Evolutionary conservation across 2,329 filamentous ascomycete species (phyloP).

Genomic region (Neofusicoccum sp.): DNA sequence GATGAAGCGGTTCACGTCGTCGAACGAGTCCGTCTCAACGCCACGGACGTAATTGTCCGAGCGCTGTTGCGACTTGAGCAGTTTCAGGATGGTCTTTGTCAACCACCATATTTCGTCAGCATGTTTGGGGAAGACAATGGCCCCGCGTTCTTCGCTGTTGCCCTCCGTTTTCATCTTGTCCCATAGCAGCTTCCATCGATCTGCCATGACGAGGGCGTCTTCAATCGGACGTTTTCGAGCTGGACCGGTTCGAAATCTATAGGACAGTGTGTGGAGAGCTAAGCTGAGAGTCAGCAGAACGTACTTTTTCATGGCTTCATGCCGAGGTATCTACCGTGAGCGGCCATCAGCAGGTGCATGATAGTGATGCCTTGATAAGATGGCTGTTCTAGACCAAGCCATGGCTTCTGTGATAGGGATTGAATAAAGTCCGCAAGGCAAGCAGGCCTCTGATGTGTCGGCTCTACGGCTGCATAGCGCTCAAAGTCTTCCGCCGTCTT

Average conservation of each 20-base stretch:
- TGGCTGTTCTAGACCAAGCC: too few relatives aligned
- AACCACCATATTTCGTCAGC: not conserved
- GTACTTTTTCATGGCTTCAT: not conserved
- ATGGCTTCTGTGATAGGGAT: not conserved
- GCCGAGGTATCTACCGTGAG: not conserved
- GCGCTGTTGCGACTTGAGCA: not conserved
- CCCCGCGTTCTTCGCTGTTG: not conserved
- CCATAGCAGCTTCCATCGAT: not conserved
- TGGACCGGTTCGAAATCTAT: not conserved
- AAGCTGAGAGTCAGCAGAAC: not conserved
- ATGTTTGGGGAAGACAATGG: not conserved
- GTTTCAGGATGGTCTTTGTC: not conserved
- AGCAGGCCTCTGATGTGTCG: not conserved
- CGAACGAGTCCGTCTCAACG: not conserved
- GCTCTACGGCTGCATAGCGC: not conserved
- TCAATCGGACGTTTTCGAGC: not conserved
- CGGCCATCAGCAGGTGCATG: not conserved
- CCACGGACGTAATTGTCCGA: not conserved
- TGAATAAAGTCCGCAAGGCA: not conserved
- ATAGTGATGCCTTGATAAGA: not conserved
- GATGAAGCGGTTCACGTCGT: not conserved
- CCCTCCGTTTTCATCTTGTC: not conserved
- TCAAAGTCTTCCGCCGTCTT: not conserved
- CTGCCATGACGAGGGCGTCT: not conserved
- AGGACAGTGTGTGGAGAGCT: not conserved